Base-by-base conservation (phyloP, 2,329 filamentous ascomycete species). In the Claviceps humidiphila region DNA sequence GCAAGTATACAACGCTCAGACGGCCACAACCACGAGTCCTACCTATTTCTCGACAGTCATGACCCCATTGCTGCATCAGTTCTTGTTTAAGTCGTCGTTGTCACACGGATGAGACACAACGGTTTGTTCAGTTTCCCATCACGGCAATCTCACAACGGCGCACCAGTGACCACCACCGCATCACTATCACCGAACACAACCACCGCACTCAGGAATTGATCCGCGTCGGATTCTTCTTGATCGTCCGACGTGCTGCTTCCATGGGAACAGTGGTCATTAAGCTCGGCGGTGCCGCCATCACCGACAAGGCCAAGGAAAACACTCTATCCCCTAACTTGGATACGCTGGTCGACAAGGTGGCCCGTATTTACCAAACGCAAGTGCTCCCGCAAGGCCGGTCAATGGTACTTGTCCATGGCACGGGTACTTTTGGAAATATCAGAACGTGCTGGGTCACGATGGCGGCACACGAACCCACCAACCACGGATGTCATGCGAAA, bases 261-360 rank as follows among this genome's bases (percentile, higher is more conserved):
- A 52, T 52, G 51, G 40, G 22, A 37, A 53, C 41, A 1, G 41
- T 53, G 9, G 34, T 53, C 2, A 42, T 53, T 16, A 47, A 53
- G 26, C 42, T 49, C 14, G 51, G 51, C 16, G 51, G 51, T 9
- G 51, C 51, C 6, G 51, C 51, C 41, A 52, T 52, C 34, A 52
- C 51, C 16, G 51, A 42, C 41, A 52, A 52, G 47, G 30, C 51
- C 9, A 39, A 38, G 17, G 14, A 34, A 8, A 47, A 49, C 34
- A 37, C 47, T 16, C 41, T 53, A 7, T 45, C 47, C 4, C 24
- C 44, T 26, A 13, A 26, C 30, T 24, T 52, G 13, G 45, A 48
- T 26, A 16, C n/a, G 16, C 17, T 52, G 24, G 44, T 42, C n/a
- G 50, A 43, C 17, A 13, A 17, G 2, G 34, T 52, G 30, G 45